These are phyloP conservation scores for Triticum timopheevii DNA, from an alignment of 176 grass and related monocot genomes.

Conservation along the genomic window DNA sequence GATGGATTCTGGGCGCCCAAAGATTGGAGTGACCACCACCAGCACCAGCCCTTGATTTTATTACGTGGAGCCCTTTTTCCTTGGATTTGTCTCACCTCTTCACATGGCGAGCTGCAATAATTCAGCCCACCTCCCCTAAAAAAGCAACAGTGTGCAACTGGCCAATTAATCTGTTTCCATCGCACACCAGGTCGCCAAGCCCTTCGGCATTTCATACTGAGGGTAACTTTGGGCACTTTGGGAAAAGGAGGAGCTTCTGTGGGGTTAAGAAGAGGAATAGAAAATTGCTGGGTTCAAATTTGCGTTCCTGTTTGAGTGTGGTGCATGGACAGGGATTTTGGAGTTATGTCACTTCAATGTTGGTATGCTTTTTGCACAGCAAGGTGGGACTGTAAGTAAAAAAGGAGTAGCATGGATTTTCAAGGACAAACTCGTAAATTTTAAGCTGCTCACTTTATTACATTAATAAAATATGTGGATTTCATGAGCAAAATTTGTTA, in stretches of 20 bases:
- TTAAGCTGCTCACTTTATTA: neutral
- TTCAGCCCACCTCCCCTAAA: slow-evolving; percentile 38
- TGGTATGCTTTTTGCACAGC: neutral
- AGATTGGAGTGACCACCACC: neutral
- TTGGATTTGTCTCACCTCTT: slow-evolving; percentile 50
- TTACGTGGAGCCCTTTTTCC: slow-evolving; percentile 59
- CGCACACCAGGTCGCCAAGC: slow-evolving; percentile 13
- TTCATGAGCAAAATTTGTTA: neutral
- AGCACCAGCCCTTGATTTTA: slow-evolving; percentile 32
- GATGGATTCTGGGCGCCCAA: neutral
- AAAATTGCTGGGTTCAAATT: neutral
- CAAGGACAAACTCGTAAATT: neutral
- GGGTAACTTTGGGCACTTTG: slow-evolving; percentile 15
- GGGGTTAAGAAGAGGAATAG: neutral
- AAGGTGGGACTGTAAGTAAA: neutral
- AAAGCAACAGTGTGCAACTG: slow-evolving; percentile 9
- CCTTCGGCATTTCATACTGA: neutral
- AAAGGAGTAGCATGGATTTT: neutral
- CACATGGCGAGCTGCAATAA: slow-evolving; percentile 51
- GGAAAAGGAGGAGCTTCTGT: slow-evolving; percentile 35
- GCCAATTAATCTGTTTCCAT: neutral
- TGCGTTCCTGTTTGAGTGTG: neutral
- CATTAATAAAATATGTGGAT: neutral
- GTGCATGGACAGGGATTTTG: neutral
- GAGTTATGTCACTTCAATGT: neutral